Evolutionary conservation across 2,329 filamentous ascomycete species (phyloP).

Genomic region (Claviceps africana): DNA sequence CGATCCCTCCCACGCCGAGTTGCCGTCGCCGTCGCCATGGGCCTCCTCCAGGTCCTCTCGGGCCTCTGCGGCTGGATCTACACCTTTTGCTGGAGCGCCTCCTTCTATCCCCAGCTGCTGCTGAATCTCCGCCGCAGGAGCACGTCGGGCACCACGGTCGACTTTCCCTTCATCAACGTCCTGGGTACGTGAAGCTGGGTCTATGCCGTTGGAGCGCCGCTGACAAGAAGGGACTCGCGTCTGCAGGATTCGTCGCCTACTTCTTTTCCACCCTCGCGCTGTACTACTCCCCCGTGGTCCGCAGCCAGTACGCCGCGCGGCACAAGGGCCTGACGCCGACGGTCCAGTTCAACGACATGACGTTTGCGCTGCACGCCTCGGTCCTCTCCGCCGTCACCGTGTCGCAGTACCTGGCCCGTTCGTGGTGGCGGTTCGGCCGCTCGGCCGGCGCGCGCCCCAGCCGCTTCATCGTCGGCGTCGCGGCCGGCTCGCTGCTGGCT

Average conservation of each 20-base stretch:
- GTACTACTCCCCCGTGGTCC: constrained; percentile 65
- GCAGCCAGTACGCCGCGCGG: constrained; percentile 68
- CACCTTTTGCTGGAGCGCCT: constrained; percentile 65
- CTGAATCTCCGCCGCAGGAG: constrained; percentile 65
- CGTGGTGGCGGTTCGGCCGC: constrained; percentile 62
- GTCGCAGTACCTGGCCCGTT: constrained; percentile 63
- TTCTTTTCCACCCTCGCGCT: constrained; percentile 60
- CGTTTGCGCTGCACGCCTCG: constrained; percentile 72
- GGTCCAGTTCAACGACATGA: constrained; percentile 78
- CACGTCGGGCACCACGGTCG: constrained; percentile 72
- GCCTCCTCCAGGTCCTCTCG: constrained; percentile 35
- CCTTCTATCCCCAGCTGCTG: constrained; percentile 84
- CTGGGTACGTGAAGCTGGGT: no score
- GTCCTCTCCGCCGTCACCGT: constrained; percentile 58
- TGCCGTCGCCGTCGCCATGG: constrained; percentile 3
- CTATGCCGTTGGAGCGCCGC: no score
- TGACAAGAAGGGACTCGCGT: not conserved
- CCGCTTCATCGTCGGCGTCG: constrained; percentile 51
- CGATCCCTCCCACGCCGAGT: no score
- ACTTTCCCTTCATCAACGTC: constrained; percentile 68
- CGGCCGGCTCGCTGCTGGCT: constrained; percentile 50
- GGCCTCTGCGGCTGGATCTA: constrained; percentile 63
- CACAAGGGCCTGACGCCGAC: constrained; percentile 66
- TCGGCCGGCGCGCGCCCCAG: constrained; percentile 41
- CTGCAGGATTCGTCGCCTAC: constrained; percentile 59